Base-by-base conservation (phyloP, 2,329 filamentous ascomycete species). In the Cladosporium sp. region DNA sequence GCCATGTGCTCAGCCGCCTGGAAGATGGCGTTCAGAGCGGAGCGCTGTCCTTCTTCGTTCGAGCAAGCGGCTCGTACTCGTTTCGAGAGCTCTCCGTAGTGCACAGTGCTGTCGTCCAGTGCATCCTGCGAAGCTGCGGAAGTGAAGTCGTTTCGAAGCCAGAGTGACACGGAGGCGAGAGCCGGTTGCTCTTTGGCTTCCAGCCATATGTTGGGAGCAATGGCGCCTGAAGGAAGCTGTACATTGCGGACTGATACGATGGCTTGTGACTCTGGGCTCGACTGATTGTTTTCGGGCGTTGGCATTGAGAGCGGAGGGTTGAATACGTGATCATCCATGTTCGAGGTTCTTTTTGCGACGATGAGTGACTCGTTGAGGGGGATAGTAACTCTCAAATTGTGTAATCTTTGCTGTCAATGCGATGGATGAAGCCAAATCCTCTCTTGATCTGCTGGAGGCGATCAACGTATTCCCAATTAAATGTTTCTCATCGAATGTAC, bases 41-140 rank as follows among this genome's bases (percentile, higher is more conserved):
- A 46, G 14, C 43, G 43, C 16, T 46, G 35, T 11, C 49, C 49
- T n/a, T 45, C 34, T 16, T 45, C 54, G 7, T 42, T 46, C 10
- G 18, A 4, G 22, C 54, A 58, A 1, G 45, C 48, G 8, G 52
- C 49, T 11, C 66, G 59, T 11, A 90, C 74, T 0, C 75, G 74
- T 70, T 89, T 89, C 71, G 82, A 84, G 11, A 90, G 74, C 9
- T 73, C 76, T 2, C 87, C 86, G 63, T 91, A 91, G 70, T 91
- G 85, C 19, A 89, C 81, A 2, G 87, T 90, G 64, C 86, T 86
- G n/a, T 70, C 68, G 43, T 81, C 78, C 33, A 91, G 77, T 8
- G 71, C 71, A 69, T 91, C 87, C 4, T 68, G 68, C 1, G 74
- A 62, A 0, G 83, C 81, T 1, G 84, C 80, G 0, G 77, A 73